Conservation (phyloP, 495 filamentous ascomycete species). For the Baudoinia panamericana region DNA sequence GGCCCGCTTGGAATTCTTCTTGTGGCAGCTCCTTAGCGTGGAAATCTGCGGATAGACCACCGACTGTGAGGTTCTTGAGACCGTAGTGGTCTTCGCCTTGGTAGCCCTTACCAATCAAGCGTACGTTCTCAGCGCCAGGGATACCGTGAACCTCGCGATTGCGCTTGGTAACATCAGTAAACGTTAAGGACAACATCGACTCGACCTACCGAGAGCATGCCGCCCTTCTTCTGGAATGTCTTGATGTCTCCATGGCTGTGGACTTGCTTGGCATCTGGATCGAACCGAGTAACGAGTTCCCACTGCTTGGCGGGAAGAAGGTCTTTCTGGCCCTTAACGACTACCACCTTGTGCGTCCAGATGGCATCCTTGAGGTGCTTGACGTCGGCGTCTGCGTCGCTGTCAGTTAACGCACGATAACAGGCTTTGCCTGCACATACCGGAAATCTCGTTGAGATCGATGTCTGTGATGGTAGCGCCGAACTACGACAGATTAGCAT, state of each 20-base stretch:
- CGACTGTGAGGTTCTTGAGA: constrained; percentile 29
- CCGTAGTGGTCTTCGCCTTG: constrained; percentile 34
- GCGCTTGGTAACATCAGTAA: constrained; percentile 24
- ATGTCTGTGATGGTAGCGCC: constrained; percentile 17
- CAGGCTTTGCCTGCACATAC: background rate
- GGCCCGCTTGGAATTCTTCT: constrained; percentile 22
- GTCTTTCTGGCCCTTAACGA: constrained; percentile 31
- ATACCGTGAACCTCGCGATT: constrained; percentile 28
- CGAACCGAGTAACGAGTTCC: constrained; percentile 32
- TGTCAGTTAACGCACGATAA: background rate
- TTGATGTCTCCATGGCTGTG: constrained; percentile 32
- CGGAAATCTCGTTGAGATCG: constrained; percentile 24
- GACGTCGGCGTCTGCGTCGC: constrained; percentile 27
- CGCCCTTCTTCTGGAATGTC: constrained; percentile 24
- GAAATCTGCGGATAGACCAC: constrained; percentile 29
- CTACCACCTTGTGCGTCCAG: constrained; percentile 31
- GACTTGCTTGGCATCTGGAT: constrained; percentile 27
- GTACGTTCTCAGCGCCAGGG: constrained; percentile 34
- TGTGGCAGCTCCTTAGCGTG: constrained; percentile 22
- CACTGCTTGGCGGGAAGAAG: constrained; percentile 31
- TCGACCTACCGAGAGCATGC: constrained; percentile 7
- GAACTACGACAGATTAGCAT: background rate
- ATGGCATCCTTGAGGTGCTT: constrained; percentile 28
- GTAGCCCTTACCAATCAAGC: constrained; percentile 34
- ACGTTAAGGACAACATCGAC: background rate